Percentiles rank a stretch among this genome's conserved stretches.
These are phyloP conservation scores for Oryza glumipatula DNA, from an alignment of 176 grass and related monocot species.

Conservation along the genomic window DNA sequence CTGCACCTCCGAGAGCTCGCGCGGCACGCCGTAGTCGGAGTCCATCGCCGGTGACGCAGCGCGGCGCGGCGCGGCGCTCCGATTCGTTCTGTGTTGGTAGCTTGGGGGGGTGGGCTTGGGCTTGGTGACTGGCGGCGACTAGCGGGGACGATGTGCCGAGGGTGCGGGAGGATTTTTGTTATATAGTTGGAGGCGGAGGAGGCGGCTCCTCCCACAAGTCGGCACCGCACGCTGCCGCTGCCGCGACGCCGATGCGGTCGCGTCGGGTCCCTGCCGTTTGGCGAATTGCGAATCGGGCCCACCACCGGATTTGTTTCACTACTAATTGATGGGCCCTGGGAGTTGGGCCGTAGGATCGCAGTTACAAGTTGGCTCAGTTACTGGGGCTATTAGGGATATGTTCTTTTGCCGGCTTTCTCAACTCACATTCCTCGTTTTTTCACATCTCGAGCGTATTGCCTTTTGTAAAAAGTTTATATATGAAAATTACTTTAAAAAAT, in stretches of 20 bases:
- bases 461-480: no score
- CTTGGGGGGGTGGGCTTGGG: constrained; percentile 2
- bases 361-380: not conserved
- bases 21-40: constrained; percentile 90
- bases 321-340: not conserved
- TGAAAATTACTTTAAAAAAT: no score
- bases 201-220: not conserved
- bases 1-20: constrained; percentile 91
- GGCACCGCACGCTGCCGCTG: constrained; percentile 26
- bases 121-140: not conserved
- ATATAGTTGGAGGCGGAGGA: constrained; percentile 17
- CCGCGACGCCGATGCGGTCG: not conserved
- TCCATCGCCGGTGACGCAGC: constrained; percentile 54
- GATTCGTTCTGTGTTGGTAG: constrained; percentile 19
- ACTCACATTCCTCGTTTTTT: no score
- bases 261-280: not conserved
- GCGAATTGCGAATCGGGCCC: no score
- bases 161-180: constrained; percentile 22
- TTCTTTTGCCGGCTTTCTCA: no score
- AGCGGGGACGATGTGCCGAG: not conserved
- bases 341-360: no score
- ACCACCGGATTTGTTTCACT: not conserved
- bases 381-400: no score
- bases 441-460: no score
- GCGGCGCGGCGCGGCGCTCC: not conserved